Evolutionary conservation across 805 yeast genomes (phyloP).

Genomic region (Cyberlindnera lachancei): DNA sequence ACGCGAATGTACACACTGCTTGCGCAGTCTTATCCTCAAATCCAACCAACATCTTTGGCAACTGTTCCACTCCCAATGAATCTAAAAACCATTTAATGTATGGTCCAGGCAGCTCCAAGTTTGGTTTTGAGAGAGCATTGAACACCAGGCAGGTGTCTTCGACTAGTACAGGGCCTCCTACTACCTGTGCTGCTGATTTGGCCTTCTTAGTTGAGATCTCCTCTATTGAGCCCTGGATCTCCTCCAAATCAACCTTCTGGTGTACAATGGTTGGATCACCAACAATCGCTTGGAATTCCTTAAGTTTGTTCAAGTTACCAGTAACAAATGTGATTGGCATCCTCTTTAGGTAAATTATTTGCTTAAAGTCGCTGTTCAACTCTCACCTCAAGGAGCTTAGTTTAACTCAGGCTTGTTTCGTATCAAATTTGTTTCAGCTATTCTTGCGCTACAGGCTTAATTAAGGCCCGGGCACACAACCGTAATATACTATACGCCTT

Average conservation of each 20-base stretch:
- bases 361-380: too few relatives aligned
- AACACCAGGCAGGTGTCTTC: conserved; percentile 93
- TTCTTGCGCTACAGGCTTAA: too few relatives aligned
- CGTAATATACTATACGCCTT: too few relatives aligned
- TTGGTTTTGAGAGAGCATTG: conserved; percentile 57
- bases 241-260: conserved; percentile 72
- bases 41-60: conserved; percentile 69
- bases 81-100: conserved; percentile 88
- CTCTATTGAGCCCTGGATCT: conserved; percentile 81
- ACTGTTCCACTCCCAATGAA: conserved; percentile 65
- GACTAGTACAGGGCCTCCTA: conserved; percentile 78
- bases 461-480: too few relatives aligned
- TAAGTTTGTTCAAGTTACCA: conserved; percentile 83
- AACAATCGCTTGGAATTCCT: conserved; percentile 75
- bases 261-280: conserved; percentile 47
- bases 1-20: conserved; percentile 91
- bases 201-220: conserved; percentile 81
- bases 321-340: conserved; percentile 61
- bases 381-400: too few relatives aligned
- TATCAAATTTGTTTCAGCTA: too few relatives aligned
- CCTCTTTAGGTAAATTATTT: background rate
- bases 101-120: conserved; percentile 77
- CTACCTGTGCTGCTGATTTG: conserved; percentile 53
- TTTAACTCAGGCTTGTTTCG: too few relatives aligned
- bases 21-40: conserved; percentile 80